Evolutionary conservation across 2,329 filamentous ascomycete genomes (phyloP).

Genomic region (Tolypocladium album): DNA sequence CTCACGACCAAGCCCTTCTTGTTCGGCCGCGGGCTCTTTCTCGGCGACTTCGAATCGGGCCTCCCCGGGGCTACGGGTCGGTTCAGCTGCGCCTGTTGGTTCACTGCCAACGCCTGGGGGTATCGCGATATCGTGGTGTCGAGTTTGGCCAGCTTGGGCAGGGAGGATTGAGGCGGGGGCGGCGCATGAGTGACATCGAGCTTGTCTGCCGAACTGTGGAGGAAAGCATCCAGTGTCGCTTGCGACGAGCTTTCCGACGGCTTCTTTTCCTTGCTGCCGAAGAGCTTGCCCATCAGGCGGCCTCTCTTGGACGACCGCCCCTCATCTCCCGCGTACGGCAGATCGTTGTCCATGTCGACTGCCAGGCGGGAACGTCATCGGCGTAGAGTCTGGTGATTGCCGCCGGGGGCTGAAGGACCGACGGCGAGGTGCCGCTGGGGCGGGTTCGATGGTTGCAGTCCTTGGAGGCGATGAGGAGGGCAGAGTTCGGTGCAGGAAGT

Average conservation of each 20-base stretch:
- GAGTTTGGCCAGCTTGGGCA: constrained; percentile 42
- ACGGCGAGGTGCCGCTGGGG: background rate
- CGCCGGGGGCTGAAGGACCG: constrained; percentile 2
- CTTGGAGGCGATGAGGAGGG: background rate
- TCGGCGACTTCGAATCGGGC: constrained; percentile 30
- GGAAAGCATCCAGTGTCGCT: constrained; percentile 46
- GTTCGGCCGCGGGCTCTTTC: constrained; percentile 32
- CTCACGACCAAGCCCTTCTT: constrained; percentile 63
- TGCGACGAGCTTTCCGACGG: constrained; percentile 19
- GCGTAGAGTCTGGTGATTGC: constrained; percentile 8
- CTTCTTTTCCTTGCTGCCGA: constrained; percentile 33
- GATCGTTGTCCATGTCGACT: constrained; percentile 34
- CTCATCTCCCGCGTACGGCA: constrained; percentile 25
- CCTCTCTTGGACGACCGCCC: constrained; percentile 34
- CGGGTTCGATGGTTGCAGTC: background rate
- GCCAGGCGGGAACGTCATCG: constrained; percentile 17
- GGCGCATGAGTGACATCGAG: constrained; percentile 41
- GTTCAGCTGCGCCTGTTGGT: constrained; percentile 31
- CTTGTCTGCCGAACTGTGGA: constrained; percentile 44
- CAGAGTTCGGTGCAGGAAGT: background rate
- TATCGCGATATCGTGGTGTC: constrained; percentile 48
- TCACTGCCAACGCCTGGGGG: constrained; percentile 39
- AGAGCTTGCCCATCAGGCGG: constrained; percentile 55
- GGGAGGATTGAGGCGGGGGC: constrained; percentile 28
- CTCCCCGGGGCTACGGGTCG: constrained; percentile 27